Evolutionary conservation across 2,329 filamentous ascomycete genomes (phyloP).

Genomic region (Hymenoscyphus occultus): DNA sequence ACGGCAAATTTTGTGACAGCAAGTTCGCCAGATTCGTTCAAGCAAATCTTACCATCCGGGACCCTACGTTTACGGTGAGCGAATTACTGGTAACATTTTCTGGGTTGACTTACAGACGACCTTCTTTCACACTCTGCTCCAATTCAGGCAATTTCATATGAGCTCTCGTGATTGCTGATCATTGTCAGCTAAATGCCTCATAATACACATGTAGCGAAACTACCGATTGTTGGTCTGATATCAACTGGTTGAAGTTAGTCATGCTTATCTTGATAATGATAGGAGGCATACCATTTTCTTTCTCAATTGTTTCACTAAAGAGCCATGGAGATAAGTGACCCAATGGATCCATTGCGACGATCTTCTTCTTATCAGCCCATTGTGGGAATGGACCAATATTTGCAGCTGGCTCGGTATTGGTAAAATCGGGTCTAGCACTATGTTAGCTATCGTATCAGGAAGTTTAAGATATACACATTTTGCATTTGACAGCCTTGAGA

Average conservation of each 20-base stretch:
- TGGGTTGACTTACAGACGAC: slow-evolving; percentile 57
- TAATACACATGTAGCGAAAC: slow-evolving; percentile 1
- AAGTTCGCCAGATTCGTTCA: slow-evolving; percentile 82
- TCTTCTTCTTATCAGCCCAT: slow-evolving; percentile 89
- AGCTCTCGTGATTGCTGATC: slow-evolving; percentile 36
- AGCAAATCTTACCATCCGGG: slow-evolving; percentile 78
- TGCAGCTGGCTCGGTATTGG: slow-evolving; percentile 88
- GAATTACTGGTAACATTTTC: neutral
- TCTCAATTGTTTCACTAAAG: slow-evolving; percentile 74
- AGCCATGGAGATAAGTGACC: slow-evolving; percentile 85
- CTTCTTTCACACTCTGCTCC: slow-evolving; percentile 78
- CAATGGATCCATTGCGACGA: slow-evolving; percentile 95
- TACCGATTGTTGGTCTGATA: slow-evolving; percentile 38
- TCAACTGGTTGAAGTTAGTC: slow-evolving; percentile 34
- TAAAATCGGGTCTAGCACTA: slow-evolving; percentile 57
- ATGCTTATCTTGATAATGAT: neutral
- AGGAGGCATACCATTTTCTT: slow-evolving; percentile 57
- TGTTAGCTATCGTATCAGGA: slow-evolving; percentile 4
- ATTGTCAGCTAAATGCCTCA: slow-evolving; percentile 19
- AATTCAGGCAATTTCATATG: slow-evolving; percentile 73
- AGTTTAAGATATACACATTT: neutral
- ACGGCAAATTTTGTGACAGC: slow-evolving; percentile 96
- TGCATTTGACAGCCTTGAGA: neutral
- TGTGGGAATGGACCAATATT: slow-evolving; percentile 84
- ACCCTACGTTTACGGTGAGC: slow-evolving; percentile 26